These are phyloP conservation scores for Pythium angustatum DNA, from an alignment of 352 stramenopile species.

Conservation along the genomic window DNA sequence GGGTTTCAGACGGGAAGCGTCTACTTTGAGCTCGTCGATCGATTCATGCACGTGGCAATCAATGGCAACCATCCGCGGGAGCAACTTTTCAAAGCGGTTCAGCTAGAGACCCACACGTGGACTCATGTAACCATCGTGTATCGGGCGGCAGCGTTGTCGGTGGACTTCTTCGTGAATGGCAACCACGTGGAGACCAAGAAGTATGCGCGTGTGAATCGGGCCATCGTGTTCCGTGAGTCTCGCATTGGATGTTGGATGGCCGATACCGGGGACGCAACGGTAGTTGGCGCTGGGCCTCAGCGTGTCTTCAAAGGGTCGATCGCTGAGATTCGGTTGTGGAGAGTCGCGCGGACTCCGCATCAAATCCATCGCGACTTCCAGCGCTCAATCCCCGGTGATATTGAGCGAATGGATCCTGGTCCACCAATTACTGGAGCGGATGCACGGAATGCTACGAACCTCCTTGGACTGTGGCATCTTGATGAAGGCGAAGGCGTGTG, in stretches of 20 bases:
- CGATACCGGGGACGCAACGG: conserved; percentile 40
- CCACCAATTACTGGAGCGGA: conserved; percentile 14
- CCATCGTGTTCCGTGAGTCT: conserved; percentile 51
- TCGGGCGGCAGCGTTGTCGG: conserved; percentile 21
- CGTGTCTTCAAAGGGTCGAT: conserved; percentile 75
- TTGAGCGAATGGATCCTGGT: conserved; percentile 25
- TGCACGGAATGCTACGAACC: conserved; percentile 12
- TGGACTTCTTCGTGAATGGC: conserved; percentile 66
- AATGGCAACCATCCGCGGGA: conserved; percentile 74
- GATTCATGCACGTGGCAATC: conserved; percentile 67
- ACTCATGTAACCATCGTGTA: conserved; percentile 70
- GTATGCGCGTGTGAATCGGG: conserved; percentile 47
- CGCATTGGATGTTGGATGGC: conserved; percentile 77
- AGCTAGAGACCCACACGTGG: conserved; percentile 68
- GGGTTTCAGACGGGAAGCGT: conserved; percentile 67
- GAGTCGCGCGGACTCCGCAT: conserved; percentile 33
- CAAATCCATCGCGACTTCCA: conserved; percentile 71
- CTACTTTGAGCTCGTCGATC: conserved; percentile 72
- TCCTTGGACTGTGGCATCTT: conserved; percentile 72
- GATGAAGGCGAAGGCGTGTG: conserved; percentile 75
- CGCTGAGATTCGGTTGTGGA: conserved; percentile 76
- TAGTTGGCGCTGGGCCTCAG: conserved; percentile 41
- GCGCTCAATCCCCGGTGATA: conserved; percentile 52
- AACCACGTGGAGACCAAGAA: conserved; percentile 30
- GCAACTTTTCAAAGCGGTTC: conserved; percentile 53